Evolutionary conservation across 257 asterid genomes (phyloP).

Genomic region (Solanum piurae): DNA sequence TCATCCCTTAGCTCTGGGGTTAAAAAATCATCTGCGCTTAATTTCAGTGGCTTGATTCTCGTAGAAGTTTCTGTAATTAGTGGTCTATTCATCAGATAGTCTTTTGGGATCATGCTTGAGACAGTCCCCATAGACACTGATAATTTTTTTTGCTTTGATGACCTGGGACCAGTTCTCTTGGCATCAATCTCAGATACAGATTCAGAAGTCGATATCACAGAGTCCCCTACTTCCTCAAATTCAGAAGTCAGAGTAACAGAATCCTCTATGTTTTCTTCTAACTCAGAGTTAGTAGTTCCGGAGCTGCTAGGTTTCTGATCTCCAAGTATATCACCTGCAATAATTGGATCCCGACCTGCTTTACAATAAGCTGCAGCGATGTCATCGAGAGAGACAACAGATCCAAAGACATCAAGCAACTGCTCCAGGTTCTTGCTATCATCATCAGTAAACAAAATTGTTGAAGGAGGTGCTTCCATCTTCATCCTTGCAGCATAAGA

Average conservation of each 20-base stretch:
- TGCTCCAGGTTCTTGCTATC: slow-evolving; percentile 43
- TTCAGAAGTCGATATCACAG: slow-evolving; percentile 11
- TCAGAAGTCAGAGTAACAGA: slow-evolving; percentile 15
- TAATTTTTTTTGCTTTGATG: slow-evolving; percentile 30
- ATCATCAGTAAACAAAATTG: slow-evolving; percentile 20
- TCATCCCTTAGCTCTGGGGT: slow-evolving; percentile 50
- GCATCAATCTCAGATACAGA: slow-evolving; percentile 8
- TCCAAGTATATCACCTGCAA: slow-evolving; percentile 36
- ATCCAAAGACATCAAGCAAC: slow-evolving; percentile 60
- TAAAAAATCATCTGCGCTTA: slow-evolving; percentile 43
- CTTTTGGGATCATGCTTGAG: slow-evolving; percentile 52
- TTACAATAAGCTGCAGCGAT: slow-evolving; percentile 67
- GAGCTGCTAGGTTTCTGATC: slow-evolving; percentile 15
- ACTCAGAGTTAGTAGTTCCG: slow-evolving; percentile 5
- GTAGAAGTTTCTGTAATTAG: slow-evolving; percentile 19
- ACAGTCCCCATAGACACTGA: slow-evolving; percentile 65
- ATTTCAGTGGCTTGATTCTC: slow-evolving; percentile 40
- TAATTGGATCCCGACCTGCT: slow-evolving; percentile 30
- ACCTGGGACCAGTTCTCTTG: slow-evolving; percentile 10
- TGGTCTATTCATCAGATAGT: slow-evolving; percentile 29
- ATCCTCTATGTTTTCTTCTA: slow-evolving; percentile 14
- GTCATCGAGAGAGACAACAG: slow-evolving; percentile 53
- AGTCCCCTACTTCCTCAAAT: slow-evolving; percentile 11
- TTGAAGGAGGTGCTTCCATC: slow-evolving; percentile 30
- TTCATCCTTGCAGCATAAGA: slow-evolving; percentile 34